A percentile compares a stretch with the other conserved stretches of the same genome.
Evolutionary conservation across 202 grass and related monocot species (phyloP).

Genomic region (Saccharum hybrid): DNA sequence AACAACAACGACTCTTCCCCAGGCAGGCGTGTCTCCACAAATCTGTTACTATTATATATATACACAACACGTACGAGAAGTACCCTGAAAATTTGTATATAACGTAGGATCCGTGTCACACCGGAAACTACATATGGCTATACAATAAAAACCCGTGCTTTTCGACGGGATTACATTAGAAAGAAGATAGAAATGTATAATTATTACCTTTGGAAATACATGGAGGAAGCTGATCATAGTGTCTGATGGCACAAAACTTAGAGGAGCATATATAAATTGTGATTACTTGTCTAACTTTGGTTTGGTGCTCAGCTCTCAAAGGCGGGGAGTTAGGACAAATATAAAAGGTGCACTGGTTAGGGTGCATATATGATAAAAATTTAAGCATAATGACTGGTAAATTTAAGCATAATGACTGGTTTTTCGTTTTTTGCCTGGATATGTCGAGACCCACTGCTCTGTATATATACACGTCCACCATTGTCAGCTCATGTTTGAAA

Average conservation of each 20-base stretch:
- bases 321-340: too few species aligned
- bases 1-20: constrained; percentile 15
- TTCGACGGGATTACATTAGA: constrained; percentile 9
- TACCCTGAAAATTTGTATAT: constrained; percentile 8
- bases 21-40: not conserved
- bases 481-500: too few species aligned
- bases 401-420: too few species aligned
- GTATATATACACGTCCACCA: too few species aligned
- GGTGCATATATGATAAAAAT: too few species aligned
- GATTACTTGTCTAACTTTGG: not conserved
- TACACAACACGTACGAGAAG: not conserved
- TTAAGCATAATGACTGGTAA: too few species aligned
- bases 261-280: not conserved
- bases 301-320: too few species aligned
- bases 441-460: too few species aligned
- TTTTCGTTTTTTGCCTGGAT: too few species aligned
- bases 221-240: not conserved
- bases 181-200: constrained; percentile 10
- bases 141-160: constrained; percentile 22
- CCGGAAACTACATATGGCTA: not conserved
- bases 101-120: constrained; percentile 7
- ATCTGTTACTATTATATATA: not conserved
- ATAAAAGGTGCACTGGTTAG: too few species aligned
- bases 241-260: not conserved
- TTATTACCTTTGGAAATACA: not conserved